phyloP scores from a whole-genome alignment of 768 basidiomycete genomes.

The Boletus eberwhitei region DNA sequence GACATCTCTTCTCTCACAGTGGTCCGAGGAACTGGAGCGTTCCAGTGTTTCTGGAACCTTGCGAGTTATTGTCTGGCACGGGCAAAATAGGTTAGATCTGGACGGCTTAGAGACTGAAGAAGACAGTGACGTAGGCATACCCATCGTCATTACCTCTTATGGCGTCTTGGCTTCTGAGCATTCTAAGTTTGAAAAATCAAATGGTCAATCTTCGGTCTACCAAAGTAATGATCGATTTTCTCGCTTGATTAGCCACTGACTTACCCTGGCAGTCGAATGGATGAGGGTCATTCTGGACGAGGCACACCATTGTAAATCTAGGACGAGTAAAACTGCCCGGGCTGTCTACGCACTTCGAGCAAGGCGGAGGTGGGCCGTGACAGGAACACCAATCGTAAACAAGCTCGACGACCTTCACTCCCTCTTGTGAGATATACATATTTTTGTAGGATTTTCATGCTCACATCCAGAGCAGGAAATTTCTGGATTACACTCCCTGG shows the following conservation, averaged over 20 bases:
- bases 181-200: constrained; percentile 60
- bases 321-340: constrained; percentile 82
- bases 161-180: constrained; percentile 90
- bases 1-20: constrained; percentile 86
- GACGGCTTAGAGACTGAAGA: constrained; percentile 56
- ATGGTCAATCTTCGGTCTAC: constrained; percentile 56
- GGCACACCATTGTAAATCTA: constrained; percentile 92
- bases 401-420: constrained; percentile 90
- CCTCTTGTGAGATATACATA: constrained; percentile 55
- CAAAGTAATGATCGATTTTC: constrained; percentile 49
- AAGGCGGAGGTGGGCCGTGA: constrained; percentile 85
- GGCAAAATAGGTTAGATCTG: constrained; percentile 76
- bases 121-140: constrained; percentile 50
- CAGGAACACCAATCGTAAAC: constrained; percentile 95
- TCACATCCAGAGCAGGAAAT: constrained; percentile 50
- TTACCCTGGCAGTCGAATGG: constrained; percentile 60
- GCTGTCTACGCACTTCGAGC: constrained; percentile 84
- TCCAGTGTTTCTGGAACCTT: constrained; percentile 70
- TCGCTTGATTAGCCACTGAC: constrained; percentile 5
- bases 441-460: constrained; percentile 39
- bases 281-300: constrained; percentile 85
- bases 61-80: constrained; percentile 79
- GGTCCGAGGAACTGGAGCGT: constrained; percentile 89
- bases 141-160: constrained; percentile 89
- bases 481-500: constrained; percentile 77